Percentiles rank a stretch among this genome's conserved stretches.
These are phyloP conservation scores for Rhynchosporium graminicola DNA, from an alignment of 2,329 filamentous ascomycete species.

Conservation along the genomic window DNA sequence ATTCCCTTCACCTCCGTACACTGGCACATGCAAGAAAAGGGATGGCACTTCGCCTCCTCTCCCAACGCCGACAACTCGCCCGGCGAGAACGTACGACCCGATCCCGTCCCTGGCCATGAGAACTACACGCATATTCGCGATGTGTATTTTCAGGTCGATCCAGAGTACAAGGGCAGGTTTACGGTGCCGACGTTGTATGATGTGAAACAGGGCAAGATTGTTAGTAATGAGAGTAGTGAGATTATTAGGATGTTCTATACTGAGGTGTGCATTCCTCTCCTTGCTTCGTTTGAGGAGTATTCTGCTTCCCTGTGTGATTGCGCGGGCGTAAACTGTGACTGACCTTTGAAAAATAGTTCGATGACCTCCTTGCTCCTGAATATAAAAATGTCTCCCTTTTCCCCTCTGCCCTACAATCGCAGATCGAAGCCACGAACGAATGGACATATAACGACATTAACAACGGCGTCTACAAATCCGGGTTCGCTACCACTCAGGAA, in stretches of 20 bases:
- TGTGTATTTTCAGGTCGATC: constrained; percentile 66
- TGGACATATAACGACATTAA: constrained; percentile 80
- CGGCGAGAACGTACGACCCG: constrained; percentile 64
- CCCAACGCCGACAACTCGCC: constrained; percentile 55
- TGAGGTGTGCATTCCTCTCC: constrained; percentile 58
- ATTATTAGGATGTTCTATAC: constrained; percentile 83
- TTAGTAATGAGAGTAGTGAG: constrained; percentile 81
- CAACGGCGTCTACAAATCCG: constrained; percentile 73
- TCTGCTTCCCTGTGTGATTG: too few species aligned
- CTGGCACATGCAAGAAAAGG: constrained; percentile 67
- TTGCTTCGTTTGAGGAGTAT: too few species aligned
- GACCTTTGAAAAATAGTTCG: constrained; percentile 60
- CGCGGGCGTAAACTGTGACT: not conserved
- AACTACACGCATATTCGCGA: constrained; percentile 67
- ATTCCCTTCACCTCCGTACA: constrained; percentile 52
- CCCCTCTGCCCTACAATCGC: constrained; percentile 59
- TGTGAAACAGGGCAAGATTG: constrained; percentile 65
- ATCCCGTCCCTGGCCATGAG: constrained; percentile 60
- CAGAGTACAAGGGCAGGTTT: constrained; percentile 67
- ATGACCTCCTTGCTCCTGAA: constrained; percentile 64
- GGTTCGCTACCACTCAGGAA: constrained; percentile 81
- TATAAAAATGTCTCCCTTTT: constrained; percentile 66
- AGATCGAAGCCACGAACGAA: constrained; percentile 74
- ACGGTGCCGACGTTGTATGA: constrained; percentile 71
- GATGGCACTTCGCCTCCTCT: constrained; percentile 65